Conservation (phyloP, 176 grass and related monocot genomes). For the Triticum aestivum region DNA sequence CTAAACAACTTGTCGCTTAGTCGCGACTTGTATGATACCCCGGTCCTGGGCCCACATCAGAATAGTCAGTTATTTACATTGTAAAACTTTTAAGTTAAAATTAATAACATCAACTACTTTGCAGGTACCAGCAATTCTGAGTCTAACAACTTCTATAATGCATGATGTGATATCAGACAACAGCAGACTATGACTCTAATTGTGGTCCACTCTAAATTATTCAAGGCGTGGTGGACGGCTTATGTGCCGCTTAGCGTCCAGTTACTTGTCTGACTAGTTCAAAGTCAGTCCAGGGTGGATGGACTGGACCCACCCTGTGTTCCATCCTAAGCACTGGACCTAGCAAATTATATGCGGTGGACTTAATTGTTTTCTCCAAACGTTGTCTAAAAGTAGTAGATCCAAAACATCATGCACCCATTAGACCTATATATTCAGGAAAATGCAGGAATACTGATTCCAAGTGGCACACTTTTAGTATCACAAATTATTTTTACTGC, state of each 20-base stretch:
- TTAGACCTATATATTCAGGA: background rate
- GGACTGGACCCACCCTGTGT: background rate
- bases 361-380: background rate
- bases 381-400: background rate
- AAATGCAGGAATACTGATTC: background rate
- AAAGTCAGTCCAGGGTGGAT: background rate
- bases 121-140: background rate
- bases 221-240: background rate
- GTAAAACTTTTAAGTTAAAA: background rate
- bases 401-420: background rate
- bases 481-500: background rate
- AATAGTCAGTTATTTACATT: background rate
- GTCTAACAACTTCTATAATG: background rate
- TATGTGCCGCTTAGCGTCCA: background rate
- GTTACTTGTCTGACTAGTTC: background rate
- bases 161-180: conserved; percentile 19
- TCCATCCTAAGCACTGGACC: background rate
- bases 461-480: background rate
- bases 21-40: background rate
- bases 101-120: background rate
- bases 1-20: background rate
- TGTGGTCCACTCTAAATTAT: background rate
- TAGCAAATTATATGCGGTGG: background rate
- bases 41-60: background rate
- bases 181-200: background rate